These are phyloP conservation scores for Lycium ferocissimum DNA, from an alignment of 257 asterid species.

Conservation along the genomic window DNA sequence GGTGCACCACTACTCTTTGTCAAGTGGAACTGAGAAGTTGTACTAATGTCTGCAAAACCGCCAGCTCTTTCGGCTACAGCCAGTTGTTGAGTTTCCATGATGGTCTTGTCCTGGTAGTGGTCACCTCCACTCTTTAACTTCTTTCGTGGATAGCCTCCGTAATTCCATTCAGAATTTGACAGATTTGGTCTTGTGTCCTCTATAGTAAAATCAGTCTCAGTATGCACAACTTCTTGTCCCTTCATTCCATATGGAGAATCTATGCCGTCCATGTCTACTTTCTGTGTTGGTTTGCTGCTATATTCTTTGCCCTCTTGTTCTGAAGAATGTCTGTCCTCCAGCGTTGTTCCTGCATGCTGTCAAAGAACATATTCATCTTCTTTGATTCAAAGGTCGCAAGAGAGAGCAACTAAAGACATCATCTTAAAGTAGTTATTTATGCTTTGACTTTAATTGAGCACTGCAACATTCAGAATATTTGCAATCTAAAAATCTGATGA, in stretches of 20 bases:
- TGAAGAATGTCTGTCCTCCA: conserved; percentile 33
- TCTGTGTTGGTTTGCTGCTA: conserved; percentile 32
- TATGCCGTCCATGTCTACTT: conserved; percentile 18
- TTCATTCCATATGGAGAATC: conserved; percentile 29
- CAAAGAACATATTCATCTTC: background rate
- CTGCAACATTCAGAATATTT: background rate
- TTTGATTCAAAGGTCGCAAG: background rate
- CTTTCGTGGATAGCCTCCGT: conserved; percentile 27
- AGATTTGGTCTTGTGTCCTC: conserved; percentile 30
- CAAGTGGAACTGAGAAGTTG: conserved; percentile 29
- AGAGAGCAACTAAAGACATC: background rate
- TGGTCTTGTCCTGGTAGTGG: background rate
- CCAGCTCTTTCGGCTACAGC: conserved; percentile 24
- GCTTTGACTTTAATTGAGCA: background rate
- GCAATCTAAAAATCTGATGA: background rate
- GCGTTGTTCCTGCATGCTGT: conserved; percentile 41
- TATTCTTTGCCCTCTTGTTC: conserved; percentile 32
- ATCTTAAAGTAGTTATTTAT: background rate
- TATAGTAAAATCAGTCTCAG: conserved; percentile 33
- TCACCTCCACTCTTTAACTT: conserved; percentile 27
- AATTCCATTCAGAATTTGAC: conserved; percentile 30
- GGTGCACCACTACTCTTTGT: conserved; percentile 14
- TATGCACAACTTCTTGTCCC: conserved; percentile 29
- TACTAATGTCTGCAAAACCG: conserved; percentile 23
- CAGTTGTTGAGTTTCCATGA: background rate